Percentiles rank a stretch among this genome's conserved stretches.
Evolutionary conservation across 306 rosid genomes (phyloP).

Genomic region (Cyamopsis tetragonoloba): DNA sequence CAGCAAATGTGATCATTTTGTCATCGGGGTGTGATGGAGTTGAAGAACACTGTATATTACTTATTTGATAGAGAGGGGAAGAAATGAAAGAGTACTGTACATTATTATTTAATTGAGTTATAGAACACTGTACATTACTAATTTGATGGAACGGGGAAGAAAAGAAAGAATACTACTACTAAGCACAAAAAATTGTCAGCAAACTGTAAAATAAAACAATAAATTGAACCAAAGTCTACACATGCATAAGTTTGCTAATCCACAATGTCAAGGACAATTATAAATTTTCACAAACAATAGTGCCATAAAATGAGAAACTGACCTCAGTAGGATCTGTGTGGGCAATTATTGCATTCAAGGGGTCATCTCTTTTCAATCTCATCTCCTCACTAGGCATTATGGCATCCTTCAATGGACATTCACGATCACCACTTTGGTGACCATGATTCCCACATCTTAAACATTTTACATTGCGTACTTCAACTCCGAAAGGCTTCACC

Average conservation of each 20-base stretch:
- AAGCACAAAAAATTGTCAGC: conserved; percentile 8
- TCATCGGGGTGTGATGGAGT: neutral
- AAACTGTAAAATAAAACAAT: neutral
- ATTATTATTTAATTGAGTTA: no score
- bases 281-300: conserved; percentile 7
- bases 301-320: conserved; percentile 14
- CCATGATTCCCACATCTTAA: conserved; percentile 84
- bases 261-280: conserved; percentile 3
- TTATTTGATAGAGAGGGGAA: conserved; percentile 2
- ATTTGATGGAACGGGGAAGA: neutral
- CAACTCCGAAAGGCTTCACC: conserved; percentile 91
- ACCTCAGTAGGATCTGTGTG: conserved; percentile 81
- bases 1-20: conserved; percentile 10
- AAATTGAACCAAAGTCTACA: neutral
- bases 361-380: conserved; percentile 91
- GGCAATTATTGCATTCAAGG: conserved; percentile 85
- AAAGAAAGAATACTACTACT: neutral
- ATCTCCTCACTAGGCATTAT: conserved; percentile 90
- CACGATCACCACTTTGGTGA: conserved; percentile 98
- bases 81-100: neutral
- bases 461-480: conserved; percentile 92
- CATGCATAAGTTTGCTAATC: neutral
- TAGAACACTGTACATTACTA: neutral
- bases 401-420: conserved; percentile 88
- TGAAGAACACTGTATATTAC: neutral